These are phyloP conservation scores for Neurospora sp. DNA, from an alignment of 495 filamentous ascomycete genomes.

Conservation along the genomic window DNA sequence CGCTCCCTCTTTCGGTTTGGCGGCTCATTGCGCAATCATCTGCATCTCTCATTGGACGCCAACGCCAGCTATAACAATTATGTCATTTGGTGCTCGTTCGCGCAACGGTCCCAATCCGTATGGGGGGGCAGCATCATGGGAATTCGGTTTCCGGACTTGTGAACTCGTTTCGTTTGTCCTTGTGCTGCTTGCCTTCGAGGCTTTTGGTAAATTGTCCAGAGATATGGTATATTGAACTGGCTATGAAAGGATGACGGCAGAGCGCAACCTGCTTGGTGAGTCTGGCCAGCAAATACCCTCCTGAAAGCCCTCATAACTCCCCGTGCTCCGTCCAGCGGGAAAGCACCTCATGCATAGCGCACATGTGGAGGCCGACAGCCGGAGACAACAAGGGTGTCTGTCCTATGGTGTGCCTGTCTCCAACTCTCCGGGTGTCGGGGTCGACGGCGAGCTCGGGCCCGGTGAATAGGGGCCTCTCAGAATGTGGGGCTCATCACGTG, in stretches of 20 bases:
- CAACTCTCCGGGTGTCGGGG: not conserved
- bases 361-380: not conserved
- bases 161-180: not conserved
- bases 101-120: conserved; percentile 10
- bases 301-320: not conserved
- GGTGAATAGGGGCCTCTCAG: too few species aligned
- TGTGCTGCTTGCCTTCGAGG: not conserved
- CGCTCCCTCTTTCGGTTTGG: conserved; percentile 20
- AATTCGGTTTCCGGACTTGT: conserved; percentile 1
- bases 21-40: conserved; percentile 26
- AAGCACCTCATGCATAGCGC: not conserved
- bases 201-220: too few species aligned
- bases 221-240: too few species aligned
- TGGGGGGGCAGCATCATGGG: not conserved
- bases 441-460: not conserved
- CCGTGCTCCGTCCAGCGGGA: not conserved
- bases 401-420: not conserved
- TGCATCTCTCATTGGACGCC: conserved; percentile 16
- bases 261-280: not conserved
- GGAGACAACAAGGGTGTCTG: not conserved
- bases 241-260: not conserved
- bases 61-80: conserved; percentile 10
- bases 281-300: not conserved
- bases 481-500: too few species aligned
- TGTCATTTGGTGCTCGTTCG: conserved; percentile 23